Evolutionary conservation across 148 eudicot species (phyloP).

Genomic region (Rhododendron vialii): DNA sequence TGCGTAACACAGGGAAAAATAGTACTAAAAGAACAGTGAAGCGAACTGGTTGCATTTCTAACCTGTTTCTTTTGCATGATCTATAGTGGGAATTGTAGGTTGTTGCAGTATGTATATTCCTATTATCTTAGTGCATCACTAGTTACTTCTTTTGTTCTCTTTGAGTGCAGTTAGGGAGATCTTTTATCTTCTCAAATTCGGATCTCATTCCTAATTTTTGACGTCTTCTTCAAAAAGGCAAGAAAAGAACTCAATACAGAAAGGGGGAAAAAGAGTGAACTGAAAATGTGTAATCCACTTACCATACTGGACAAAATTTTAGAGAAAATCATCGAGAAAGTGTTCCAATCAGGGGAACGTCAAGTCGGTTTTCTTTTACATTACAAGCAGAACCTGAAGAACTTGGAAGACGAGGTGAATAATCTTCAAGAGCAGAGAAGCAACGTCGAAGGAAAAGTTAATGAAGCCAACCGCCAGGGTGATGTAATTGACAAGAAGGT

Average conservation of each 20-base stretch:
- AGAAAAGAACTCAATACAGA: neutral
- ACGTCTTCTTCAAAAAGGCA: neutral
- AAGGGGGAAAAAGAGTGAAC: neutral
- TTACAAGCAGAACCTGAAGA: neutral
- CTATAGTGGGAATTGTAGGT: neutral
- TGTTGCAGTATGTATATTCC: neutral
- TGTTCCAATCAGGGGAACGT: neutral
- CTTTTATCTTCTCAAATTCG: neutral
- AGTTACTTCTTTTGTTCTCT: neutral
- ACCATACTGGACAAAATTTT: too few species aligned
- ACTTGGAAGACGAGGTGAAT: neutral
- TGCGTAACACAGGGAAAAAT: too few species aligned
- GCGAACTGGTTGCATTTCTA: too few species aligned
- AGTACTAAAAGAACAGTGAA: too few species aligned
- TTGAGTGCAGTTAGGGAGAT: neutral
- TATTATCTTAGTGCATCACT: too few species aligned
- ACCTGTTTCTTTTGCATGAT: neutral
- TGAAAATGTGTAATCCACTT: too few species aligned
- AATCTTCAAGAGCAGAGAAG: neutral
- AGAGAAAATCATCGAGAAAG: too few species aligned
- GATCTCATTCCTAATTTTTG: neutral
- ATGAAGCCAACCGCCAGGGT: neutral
- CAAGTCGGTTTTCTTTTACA: neutral
- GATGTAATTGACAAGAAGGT: neutral
- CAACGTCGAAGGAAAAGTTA: neutral